Conservation (phyloP, 2,329 filamentous ascomycete genomes). For the Alternaria incomplexa region DNA sequence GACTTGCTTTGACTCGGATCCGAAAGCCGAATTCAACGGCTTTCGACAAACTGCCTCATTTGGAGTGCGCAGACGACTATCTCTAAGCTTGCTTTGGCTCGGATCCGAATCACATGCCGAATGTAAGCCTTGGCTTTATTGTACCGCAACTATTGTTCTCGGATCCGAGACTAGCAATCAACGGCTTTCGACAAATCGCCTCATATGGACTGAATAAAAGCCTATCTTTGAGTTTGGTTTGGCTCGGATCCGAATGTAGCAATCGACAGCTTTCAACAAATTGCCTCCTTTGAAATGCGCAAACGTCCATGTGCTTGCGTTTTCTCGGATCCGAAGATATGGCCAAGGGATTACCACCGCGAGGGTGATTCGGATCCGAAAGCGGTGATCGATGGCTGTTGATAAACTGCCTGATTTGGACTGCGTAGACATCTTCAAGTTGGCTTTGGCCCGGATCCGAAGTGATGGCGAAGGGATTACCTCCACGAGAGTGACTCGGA, state of each 20-base stretch:
- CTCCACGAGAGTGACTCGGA: too few relatives aligned
- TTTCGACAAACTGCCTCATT: too few relatives aligned
- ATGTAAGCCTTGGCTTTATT: neutral
- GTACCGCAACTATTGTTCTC: neutral
- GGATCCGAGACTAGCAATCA: neutral
- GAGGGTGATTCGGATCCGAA: neutral
- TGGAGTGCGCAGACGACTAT: too few relatives aligned
- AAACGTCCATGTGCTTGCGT: neutral
- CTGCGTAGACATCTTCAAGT: too few relatives aligned
- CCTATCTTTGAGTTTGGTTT: neutral
- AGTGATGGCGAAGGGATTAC: too few relatives aligned
- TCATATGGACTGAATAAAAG: neutral
- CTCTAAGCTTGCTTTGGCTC: too few relatives aligned
- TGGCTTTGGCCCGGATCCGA: too few relatives aligned
- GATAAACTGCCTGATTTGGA: too few relatives aligned
- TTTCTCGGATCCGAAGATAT: neutral
- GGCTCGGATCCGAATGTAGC: neutral
- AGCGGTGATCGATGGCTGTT: fast-evolving
- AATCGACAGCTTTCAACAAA: neutral
- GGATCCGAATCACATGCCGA: neutral
- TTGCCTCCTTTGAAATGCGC: neutral
- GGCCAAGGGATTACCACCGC: neutral
- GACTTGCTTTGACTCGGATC: too few relatives aligned
- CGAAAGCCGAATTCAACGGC: too few relatives aligned
- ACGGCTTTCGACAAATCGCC: neutral